Base-by-base conservation (phyloP, 495 filamentous ascomycete species). In the Hyaloscypha hepaticicola region DNA sequence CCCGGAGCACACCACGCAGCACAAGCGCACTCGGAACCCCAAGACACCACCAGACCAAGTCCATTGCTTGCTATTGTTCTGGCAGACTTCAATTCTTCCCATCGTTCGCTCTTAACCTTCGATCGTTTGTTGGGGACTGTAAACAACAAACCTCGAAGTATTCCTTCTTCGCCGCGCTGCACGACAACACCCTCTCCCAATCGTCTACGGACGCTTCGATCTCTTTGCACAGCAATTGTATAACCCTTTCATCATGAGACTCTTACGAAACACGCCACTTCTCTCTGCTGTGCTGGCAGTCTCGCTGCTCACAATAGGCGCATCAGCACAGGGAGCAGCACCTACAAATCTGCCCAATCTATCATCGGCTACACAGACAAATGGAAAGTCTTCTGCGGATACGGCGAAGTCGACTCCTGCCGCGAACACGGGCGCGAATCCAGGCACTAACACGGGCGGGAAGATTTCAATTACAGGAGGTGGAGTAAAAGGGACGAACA, bases 401-500 rank as follows among this genome's bases (percentile, higher is more conserved):
- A 69, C 68, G 11, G 64, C 72, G 22, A 38, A 60, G 21, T 64
- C 73, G 26, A 61, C 69, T 48, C 61, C 67, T 48, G 61, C 63
- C 31, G 67, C 77, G 33, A 55, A 64, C 22, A 69, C 74, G 12
- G 71, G 67, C 45, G 73, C 70, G 28, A 65, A 55, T 28, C 33
- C 68, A 19, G 67, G 72, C n/a, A 56, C 65, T 26, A 73, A 70
- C 28, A 69, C 63, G 2, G 61, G 58, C 22, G 63, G 70, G 55
- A 53, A 69, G 14, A 33, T 49, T 3, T 58, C 63, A 6, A 68
- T 74, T 26, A 73, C 72, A 26, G 73, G 67, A 41, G 67, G 69
- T 41, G 61, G 65, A 8, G n/a, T n/a, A n/a, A n/a, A n/a, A n/a
- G n/a, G n/a, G 55, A 45, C 38, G 14, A 8, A 65, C 14, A 69